These are phyloP conservation scores for Gelatoporia subvermispora DNA, from an alignment of 768 basidiomycete genomes.

Conservation along the genomic window DNA sequence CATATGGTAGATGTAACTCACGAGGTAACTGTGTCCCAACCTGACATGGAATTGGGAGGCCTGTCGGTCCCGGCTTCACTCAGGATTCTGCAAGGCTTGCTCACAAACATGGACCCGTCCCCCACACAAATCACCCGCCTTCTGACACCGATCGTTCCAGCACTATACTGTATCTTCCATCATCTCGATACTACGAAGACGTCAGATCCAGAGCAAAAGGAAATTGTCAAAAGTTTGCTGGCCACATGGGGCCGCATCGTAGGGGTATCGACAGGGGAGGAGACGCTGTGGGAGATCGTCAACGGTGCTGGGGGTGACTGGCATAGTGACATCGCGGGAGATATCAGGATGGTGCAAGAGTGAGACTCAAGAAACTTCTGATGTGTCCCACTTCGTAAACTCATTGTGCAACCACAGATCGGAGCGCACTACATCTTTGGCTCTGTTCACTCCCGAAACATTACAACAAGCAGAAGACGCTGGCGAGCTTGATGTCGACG, in stretches of 20 bases:
- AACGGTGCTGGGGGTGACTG: constrained; percentile 46
- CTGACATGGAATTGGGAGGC: constrained; percentile 1
- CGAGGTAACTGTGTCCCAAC: not conserved
- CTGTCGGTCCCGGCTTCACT: constrained; percentile 38
- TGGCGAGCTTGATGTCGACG: constrained; percentile 43
- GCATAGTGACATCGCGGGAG: constrained; percentile 52
- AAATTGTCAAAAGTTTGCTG: constrained; percentile 55
- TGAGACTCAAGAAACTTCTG: constrained; percentile 30
- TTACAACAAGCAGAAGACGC: constrained; percentile 33
- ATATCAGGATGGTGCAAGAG: constrained; percentile 39
- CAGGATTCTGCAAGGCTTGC: constrained; percentile 47
- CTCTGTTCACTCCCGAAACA: constrained; percentile 51
- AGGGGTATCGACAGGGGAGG: constrained; percentile 43
- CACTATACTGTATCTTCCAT: constrained; percentile 60
- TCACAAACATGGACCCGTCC: constrained; percentile 77
- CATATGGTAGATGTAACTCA: not conserved
- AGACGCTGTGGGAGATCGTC: constrained; percentile 57
- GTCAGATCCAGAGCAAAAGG: constrained; percentile 60
- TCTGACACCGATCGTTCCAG: constrained; percentile 62
- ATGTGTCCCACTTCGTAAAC: no score
- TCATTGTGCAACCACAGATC: constrained; percentile 10
- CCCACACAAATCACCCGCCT: constrained; percentile 58
- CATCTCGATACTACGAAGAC: constrained; percentile 51
- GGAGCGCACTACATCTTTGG: constrained; percentile 22
- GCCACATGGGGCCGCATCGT: constrained; percentile 74